These are phyloP conservation scores for Penicillium malachiteum DNA, from an alignment of 495 filamentous ascomycete species.

Conservation along the genomic window DNA sequence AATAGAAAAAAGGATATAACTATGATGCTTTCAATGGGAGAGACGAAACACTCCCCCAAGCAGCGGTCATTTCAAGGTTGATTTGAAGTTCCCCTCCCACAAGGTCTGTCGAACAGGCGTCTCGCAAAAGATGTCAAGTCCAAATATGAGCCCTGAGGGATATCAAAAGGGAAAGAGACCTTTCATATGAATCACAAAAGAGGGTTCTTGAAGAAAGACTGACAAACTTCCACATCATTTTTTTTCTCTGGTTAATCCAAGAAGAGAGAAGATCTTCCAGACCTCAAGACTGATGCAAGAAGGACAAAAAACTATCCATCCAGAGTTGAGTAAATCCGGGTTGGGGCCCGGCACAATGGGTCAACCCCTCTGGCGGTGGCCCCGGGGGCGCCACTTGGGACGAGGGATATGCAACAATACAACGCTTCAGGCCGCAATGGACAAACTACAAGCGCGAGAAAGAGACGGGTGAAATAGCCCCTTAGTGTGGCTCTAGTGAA, in stretches of 20 bases:
- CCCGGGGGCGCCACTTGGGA: constrained; percentile 16
- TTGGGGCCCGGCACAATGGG: constrained; percentile 34
- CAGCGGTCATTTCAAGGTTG: constrained; percentile 21
- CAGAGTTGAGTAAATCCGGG: constrained; percentile 23
- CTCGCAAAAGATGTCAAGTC: too few species aligned
- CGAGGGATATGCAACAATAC: constrained; percentile 6
- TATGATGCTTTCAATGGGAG: constrained; percentile 15
- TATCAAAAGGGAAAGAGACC: too few species aligned
- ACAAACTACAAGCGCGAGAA: constrained; percentile 15
- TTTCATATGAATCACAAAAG: too few species aligned
- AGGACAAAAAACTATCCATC: constrained; percentile 5
- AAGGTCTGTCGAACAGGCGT: constrained; percentile 3
- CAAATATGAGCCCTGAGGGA: neutral
- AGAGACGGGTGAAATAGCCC: constrained; percentile 3
- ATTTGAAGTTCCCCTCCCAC: constrained; percentile 8
- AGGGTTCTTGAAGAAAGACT: constrained; percentile 13
- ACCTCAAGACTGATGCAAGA: constrained; percentile 13
- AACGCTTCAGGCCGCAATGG: constrained; percentile 14
- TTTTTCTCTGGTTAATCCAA: constrained; percentile 1
- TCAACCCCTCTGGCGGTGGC: constrained; percentile 31
- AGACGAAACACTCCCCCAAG: constrained; percentile 17
- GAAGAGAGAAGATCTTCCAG: constrained; percentile 27
- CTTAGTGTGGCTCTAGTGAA: constrained; percentile 6
- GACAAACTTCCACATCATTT: constrained; percentile 19
- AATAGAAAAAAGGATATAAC: neutral